These are phyloP conservation scores for Scheffersomyces stipitis DNA, from an alignment of 805 yeast species.

Conservation along the genomic window DNA sequence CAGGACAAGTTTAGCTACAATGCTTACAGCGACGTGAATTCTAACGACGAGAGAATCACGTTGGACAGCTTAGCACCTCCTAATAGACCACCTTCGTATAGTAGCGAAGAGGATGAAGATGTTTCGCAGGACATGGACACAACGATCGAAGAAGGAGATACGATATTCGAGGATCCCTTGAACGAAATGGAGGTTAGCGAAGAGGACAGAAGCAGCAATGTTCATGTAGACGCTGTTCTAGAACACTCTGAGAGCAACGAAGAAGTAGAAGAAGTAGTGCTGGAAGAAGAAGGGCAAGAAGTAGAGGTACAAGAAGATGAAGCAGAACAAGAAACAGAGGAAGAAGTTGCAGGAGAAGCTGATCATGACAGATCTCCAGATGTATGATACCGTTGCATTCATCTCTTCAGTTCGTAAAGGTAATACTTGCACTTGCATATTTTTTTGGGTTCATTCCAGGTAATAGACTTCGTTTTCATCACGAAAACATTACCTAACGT, in stretches of 20 bases:
- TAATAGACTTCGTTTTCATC: too few relatives aligned
- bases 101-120: constrained; percentile 6
- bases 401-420: too few relatives aligned
- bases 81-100: constrained; percentile 39
- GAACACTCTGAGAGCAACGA: background rate
- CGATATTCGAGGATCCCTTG: background rate
- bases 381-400: too few relatives aligned
- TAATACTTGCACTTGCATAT: too few relatives aligned
- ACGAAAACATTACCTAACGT: too few relatives aligned
- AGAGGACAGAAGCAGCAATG: background rate
- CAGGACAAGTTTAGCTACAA: constrained; percentile 36
- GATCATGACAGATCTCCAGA: too few relatives aligned
- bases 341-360: too few relatives aligned
- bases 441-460: too few relatives aligned
- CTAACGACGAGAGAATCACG: constrained; percentile 42
- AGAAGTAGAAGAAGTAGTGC: constrained; percentile 1
- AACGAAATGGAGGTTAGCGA: constrained; percentile 1
- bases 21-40: constrained; percentile 39
- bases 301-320: constrained; percentile 1
- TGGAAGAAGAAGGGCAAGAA: background rate
- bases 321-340: constrained; percentile 1
- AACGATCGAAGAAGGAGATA: constrained; percentile 1
- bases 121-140: constrained; percentile 1
- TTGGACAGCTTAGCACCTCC: constrained; percentile 38
- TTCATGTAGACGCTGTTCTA: background rate